Conservation (phyloP, 2,329 filamentous ascomycete species). For the Fusarium sp. region DNA sequence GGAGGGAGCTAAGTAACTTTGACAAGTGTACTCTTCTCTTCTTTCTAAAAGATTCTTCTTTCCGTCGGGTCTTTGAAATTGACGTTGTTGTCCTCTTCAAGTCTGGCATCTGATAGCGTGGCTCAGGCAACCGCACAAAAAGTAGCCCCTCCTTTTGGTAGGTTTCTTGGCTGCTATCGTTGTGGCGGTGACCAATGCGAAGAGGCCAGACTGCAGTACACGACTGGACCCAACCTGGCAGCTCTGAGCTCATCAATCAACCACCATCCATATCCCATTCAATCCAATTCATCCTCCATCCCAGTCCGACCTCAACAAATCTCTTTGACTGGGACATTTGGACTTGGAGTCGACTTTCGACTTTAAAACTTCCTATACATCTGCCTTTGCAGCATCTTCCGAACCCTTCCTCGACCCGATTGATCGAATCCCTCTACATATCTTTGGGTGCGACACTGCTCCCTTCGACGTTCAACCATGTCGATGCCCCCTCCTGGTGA, state of each 20-base stretch:
- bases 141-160: slow-evolving; percentile 40
- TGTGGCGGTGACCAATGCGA: slow-evolving; percentile 46
- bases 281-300: slow-evolving; percentile 24
- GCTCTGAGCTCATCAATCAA: slow-evolving; percentile 45
- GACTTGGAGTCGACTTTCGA: slow-evolving; percentile 29
- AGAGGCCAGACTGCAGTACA: slow-evolving; percentile 44
- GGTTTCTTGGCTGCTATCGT: slow-evolving; percentile 36
- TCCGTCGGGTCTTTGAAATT: neutral
- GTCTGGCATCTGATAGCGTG: slow-evolving; percentile 38
- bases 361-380: slow-evolving; percentile 5
- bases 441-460: slow-evolving; percentile 43
- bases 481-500: slow-evolving; percentile 66
- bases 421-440: slow-evolving; percentile 31
- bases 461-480: slow-evolving; percentile 57
- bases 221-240: slow-evolving; percentile 25
- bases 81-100: slow-evolving; percentile 24
- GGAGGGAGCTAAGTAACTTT: neutral
- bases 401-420: slow-evolving; percentile 15
- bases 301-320: slow-evolving; percentile 34
- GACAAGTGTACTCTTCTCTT: neutral
- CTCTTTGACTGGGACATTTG: slow-evolving; percentile 40
- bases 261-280: slow-evolving; percentile 9
- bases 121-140: slow-evolving; percentile 32
- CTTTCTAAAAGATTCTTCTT: slow-evolving; percentile 3
- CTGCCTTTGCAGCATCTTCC: slow-evolving; percentile 26